Evolutionary conservation across 495 filamentous ascomycete species (phyloP), one percentile per base, ranked within the genome.

Genomic region (Penicillium mononematosum): DNA sequence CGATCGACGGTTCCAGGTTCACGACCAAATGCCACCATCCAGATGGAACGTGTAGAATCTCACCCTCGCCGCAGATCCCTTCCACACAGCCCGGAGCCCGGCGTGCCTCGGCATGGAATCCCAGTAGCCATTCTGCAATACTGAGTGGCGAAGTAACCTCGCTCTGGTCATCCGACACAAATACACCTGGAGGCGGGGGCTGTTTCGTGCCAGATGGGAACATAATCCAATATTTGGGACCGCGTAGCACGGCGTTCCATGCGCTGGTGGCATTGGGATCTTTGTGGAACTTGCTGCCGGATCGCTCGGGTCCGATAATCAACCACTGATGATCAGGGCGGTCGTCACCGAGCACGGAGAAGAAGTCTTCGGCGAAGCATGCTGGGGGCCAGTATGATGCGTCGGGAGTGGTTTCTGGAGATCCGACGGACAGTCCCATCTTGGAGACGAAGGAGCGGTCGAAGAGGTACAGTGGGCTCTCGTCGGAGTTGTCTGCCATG

Each of bases 11-110:
- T 51, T 89, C 84, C 20, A 96, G 71, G 61, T 98, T 98, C 25
- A 98, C 87, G 20, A 98, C 94, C 32, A 97, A 74, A 76, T 98
- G 94, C 88, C 92, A 98, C 92, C 94, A 98, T 8, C 94, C 92
- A 16, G 81, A 83, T 2, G 94, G 94, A 32, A 98, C 94, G 67
- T 98, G 91, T 50, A 98, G 70, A 34, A 98, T 89, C 67, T 98
- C 94, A 19, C 94, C 94, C 49, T 87, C 86, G 51, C 74, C 70
- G 68, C 94, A 98, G 34, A 98, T 82, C 0, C 93, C 94, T 73
- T 98, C 94, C 24, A 86, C 72, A 65, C 92, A 97, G 5, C 88
- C 91, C 1, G 83, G 83, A 9, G 87, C 85, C 43, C 77, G 77
- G 43, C 94, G 83, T 17, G 94, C 94, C 62, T 92, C 88, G n/a